These are phyloP conservation scores for Russula foetens DNA, from an alignment of 768 basidiomycete species.

Conservation along the genomic window DNA sequence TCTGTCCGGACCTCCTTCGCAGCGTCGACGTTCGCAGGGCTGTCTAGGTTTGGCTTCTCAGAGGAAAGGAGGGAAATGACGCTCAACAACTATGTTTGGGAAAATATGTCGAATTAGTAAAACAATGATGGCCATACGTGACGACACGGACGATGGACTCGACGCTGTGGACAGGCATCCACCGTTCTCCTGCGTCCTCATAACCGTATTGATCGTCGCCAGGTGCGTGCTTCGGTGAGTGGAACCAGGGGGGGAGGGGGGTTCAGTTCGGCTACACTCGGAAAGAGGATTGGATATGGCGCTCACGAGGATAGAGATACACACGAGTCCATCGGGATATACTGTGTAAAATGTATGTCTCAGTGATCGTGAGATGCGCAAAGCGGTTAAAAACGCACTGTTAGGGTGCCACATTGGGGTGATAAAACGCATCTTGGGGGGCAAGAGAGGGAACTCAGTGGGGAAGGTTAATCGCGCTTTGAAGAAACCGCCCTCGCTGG, in stretches of 20 bases:
- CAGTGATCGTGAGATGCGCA: neutral
- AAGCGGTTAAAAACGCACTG: conserved; percentile 43
- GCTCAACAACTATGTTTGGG: conserved; percentile 64
- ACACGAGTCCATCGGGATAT: conserved; percentile 87
- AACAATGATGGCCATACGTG: neutral
- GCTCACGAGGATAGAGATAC: conserved; percentile 88
- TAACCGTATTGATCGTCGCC: conserved; percentile 97
- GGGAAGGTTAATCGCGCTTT: conserved; percentile 89
- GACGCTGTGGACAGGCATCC: conserved; percentile 95
- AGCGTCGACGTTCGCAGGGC: conserved; percentile 94
- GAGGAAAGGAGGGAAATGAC: conserved; percentile 94
- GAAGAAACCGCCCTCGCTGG: conserved; percentile 92
- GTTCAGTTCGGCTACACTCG: conserved; percentile 7
- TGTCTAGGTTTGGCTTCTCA: conserved; percentile 84
- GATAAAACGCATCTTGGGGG: conserved; percentile 93
- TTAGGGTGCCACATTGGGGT: conserved; percentile 99
- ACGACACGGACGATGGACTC: conserved; percentile 76
- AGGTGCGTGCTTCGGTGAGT: conserved; percentile 65
- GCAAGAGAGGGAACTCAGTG: conserved; percentile 78
- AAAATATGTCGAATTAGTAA: conserved; percentile 2
- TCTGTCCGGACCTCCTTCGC: conserved; percentile 79
- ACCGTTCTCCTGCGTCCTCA: conserved; percentile 93
- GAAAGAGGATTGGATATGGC: neutral
- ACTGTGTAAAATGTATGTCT: conserved; percentile 39
- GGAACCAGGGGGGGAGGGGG: neutral